Evolutionary conservation across 129 eudicot genomes (phyloP), one percentile per base, ranked within the genome.

Genomic region (carrot (Daucus carota)): DNA sequence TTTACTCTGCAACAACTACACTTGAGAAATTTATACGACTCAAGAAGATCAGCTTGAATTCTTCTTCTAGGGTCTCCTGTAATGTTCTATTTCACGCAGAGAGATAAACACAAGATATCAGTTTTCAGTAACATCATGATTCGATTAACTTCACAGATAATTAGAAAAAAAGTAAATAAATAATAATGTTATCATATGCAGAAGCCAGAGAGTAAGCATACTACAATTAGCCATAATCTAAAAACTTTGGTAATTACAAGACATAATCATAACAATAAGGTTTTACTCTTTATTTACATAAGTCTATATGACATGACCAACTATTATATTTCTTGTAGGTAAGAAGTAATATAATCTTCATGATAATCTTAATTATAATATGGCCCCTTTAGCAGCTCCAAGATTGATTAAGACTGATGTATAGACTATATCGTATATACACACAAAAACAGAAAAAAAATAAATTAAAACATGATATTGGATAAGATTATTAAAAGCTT

Each of bases 31-130:
- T 75, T 94, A 66, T 80, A 82, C 77, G 85, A 83, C 83, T 89
- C 97, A 74, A 89, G 70, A 46, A 93, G 89, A 83, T 94, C 98
- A 78, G 89, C 88, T 79, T 94, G 97, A 71, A 94, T 87, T 83
- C 87, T 83, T 91, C 84, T 89, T 82, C 98, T 81, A 63, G 97
- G 97, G 75, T 91, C 97, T 80, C 98, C 98, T 26, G 77, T 77
- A 81, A 94, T 77, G 33, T 87, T 91, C 98, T 93, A 75, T 62
- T 74, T 36, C 29, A 74, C 16, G 48, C 34, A 73, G 79, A 77
- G 24, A 69, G 63, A 77, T 8, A 42, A 54, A 50, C 45, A 40
- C 12, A 63, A 74, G 34, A 73, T 17, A 71, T 50, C 40, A 68
- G 28, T 47, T 47, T 31, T 60, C 47, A 54, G 67, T 54, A 28